These are phyloP conservation scores for Camelina sativa DNA, from an alignment of 345 rosid genomes.

Conservation along the genomic window DNA sequence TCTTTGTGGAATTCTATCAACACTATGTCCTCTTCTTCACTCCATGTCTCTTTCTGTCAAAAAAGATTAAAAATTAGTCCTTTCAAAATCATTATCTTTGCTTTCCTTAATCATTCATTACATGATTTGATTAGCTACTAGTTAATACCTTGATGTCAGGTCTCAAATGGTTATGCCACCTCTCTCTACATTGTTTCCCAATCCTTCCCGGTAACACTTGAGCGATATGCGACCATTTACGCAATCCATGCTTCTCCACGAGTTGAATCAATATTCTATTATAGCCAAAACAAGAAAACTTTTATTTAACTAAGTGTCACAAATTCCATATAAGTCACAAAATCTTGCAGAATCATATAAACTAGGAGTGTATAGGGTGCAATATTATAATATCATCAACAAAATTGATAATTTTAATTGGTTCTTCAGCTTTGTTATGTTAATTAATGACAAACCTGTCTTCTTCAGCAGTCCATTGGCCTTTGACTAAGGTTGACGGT, in stretches of 20 bases:
- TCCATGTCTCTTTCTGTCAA: constrained; percentile 89
- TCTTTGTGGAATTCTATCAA: constrained; percentile 75
- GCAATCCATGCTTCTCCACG: constrained; percentile 57
- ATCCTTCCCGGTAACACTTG: constrained; percentile 62
- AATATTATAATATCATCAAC: not conserved
- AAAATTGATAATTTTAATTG: constrained; percentile 16
- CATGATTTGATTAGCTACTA: not conserved
- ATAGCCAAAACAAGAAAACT: constrained; percentile 8
- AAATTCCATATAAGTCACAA: not conserved
- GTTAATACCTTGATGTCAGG: constrained; percentile 74
- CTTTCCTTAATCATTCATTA: constrained; percentile 4
- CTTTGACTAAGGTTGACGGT: constrained; percentile 71
- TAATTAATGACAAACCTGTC: constrained; percentile 60
- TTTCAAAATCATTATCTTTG: not conserved
- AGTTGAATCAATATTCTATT: constrained; percentile 55
- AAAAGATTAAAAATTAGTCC: not conserved
- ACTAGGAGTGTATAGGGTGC: no score
- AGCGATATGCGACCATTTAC: constrained; percentile 78
- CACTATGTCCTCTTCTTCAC: constrained; percentile 84
- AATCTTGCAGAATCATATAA: not conserved
- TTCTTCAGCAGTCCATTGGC: constrained; percentile 92
- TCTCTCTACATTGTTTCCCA: constrained; percentile 88
- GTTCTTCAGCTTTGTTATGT: not conserved
- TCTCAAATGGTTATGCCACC: constrained; percentile 90
- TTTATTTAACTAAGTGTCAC: not conserved